phyloP scores from a whole-genome alignment of 805 yeast genomes.

The Monosporozyma unispora region DNA sequence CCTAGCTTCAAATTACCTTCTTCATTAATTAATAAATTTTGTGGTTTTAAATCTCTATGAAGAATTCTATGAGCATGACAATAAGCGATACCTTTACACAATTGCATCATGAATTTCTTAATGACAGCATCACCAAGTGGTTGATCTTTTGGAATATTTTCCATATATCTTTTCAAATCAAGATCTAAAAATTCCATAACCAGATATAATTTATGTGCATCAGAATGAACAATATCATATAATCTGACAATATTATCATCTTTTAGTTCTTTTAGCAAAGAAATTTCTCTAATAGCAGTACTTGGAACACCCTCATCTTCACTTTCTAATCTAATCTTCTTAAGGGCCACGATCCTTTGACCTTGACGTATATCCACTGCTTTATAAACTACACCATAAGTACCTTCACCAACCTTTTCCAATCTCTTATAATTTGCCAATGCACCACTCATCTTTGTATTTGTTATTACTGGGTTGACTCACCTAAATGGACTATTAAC shows the following conservation, averaged over 20 bases:
- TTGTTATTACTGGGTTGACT: background rate
- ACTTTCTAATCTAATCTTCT: constrained; percentile 88
- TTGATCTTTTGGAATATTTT: constrained; percentile 72
- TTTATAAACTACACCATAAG: constrained; percentile 98
- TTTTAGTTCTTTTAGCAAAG: constrained; percentile 87
- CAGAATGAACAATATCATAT: constrained; percentile 94
- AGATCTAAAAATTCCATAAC: constrained; percentile 92
- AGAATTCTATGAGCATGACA: constrained; percentile 60
- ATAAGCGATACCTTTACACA: constrained; percentile 70
- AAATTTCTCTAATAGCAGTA: constrained; percentile 93
- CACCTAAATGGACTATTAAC: background rate
- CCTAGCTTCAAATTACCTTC: constrained; percentile 92
- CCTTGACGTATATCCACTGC: constrained; percentile 78
- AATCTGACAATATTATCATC: constrained; percentile 88
- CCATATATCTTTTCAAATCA: constrained; percentile 93
- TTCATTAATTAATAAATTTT: constrained; percentile 76
- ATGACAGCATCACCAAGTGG: constrained; percentile 80
- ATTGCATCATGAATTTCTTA: constrained; percentile 89
- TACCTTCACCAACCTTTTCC: constrained; percentile 95
- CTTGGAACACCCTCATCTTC: constrained; percentile 96
- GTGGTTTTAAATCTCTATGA: constrained; percentile 85
- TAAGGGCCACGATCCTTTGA: constrained; percentile 81
- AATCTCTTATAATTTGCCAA: constrained; percentile 85
- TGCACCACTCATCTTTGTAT: constrained; percentile 57
- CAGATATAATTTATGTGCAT: constrained; percentile 76